Conservation (phyloP, 2,329 filamentous ascomycete species). For the Knufia fluminis region DNA sequence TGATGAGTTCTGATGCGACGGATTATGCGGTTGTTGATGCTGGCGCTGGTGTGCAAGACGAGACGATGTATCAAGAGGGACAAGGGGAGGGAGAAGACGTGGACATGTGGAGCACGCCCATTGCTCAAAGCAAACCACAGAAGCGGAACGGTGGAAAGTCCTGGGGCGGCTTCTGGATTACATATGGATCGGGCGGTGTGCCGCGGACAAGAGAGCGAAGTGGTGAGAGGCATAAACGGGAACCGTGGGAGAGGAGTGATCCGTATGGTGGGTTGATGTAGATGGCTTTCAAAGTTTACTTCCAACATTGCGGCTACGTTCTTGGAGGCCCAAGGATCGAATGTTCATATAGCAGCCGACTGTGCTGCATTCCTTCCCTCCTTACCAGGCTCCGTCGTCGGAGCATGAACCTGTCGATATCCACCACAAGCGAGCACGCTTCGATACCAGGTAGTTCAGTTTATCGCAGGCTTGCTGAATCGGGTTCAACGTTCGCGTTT, state of each 20-base stretch:
- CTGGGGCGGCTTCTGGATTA: neutral
- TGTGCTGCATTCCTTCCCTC: too few relatives aligned
- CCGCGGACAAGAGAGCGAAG: neutral
- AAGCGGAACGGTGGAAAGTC: neutral
- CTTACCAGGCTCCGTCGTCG: too few relatives aligned
- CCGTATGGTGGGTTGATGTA: neutral
- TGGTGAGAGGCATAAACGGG: neutral
- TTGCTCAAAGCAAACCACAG: neutral
- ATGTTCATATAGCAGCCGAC: too few relatives aligned
- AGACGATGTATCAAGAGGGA: neutral
- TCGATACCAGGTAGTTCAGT: too few relatives aligned
- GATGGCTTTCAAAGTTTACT: too few relatives aligned
- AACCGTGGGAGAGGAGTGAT: neutral
- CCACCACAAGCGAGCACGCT: too few relatives aligned
- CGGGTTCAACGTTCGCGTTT: too few relatives aligned
- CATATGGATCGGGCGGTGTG: neutral
- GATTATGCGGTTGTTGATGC: neutral
- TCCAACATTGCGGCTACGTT: too few relatives aligned
- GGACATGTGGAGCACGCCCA: neutral
- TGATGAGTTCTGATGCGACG: neutral
- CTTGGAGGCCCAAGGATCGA: too few relatives aligned
- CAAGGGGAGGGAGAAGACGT: neutral
- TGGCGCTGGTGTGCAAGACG: neutral
- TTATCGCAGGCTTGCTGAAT: too few relatives aligned
- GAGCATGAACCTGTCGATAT: too few relatives aligned